phyloP scores from a whole-genome alignment of 2,329 filamentous ascomycete genomes.

The Dichotomopilus funicola region DNA sequence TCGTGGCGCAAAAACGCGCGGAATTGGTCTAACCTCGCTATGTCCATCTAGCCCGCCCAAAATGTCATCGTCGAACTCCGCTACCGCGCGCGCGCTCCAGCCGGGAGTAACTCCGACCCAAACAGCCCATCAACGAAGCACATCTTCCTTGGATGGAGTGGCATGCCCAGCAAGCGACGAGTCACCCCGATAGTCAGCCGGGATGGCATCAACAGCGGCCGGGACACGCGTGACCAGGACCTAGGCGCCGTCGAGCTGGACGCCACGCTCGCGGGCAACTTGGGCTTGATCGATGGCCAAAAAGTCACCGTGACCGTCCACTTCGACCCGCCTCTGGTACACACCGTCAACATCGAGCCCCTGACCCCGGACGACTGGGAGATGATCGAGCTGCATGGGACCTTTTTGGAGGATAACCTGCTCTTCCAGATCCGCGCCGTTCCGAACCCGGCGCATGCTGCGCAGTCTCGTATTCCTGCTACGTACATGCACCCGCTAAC shows the following conservation, averaged over 20 bases:
- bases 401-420: slow-evolving; percentile 90
- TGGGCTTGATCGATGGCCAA: slow-evolving; percentile 75
- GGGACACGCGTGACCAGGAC: slow-evolving; percentile 66
- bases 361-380: slow-evolving; percentile 96
- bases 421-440: slow-evolving; percentile 87
- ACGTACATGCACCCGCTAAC: slow-evolving; percentile 68
- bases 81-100: slow-evolving; percentile 55
- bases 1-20: not conserved
- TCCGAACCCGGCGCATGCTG: slow-evolving; percentile 68
- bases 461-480: slow-evolving; percentile 29
- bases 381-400: slow-evolving; percentile 95
- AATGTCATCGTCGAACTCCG: slow-evolving; percentile 93
- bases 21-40: slow-evolving; percentile 13
- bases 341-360: slow-evolving; percentile 95
- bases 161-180: slow-evolving; percentile 89
- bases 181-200: slow-evolving; percentile 65
- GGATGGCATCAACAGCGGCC: slow-evolving; percentile 58
- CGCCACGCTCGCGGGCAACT: slow-evolving; percentile 68
- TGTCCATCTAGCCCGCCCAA: slow-evolving; percentile 64
- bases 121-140: slow-evolving; percentile 52
- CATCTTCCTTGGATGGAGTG: slow-evolving; percentile 91
- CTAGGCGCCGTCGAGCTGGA: slow-evolving; percentile 77
- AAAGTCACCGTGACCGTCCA: slow-evolving; percentile 70
- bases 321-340: slow-evolving; percentile 80
- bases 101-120: slow-evolving; percentile 31